Evolutionary conservation across 2,329 filamentous ascomycete genomes (phyloP), one percentile per base, ranked within the genome.

Genomic region (Aspergillus sp.): DNA sequence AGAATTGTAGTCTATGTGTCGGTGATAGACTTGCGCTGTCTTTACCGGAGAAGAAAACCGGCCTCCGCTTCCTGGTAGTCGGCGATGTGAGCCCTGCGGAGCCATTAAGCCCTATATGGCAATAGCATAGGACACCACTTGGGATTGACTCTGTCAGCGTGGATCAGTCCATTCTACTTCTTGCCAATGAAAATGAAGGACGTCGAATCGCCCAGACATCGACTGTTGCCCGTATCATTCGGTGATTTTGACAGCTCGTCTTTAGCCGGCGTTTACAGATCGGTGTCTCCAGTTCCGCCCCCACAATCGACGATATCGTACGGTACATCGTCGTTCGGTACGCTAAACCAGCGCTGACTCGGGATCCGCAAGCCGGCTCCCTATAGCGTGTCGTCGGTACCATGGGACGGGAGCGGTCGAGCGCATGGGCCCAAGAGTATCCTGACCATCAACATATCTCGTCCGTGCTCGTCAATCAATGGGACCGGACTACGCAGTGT

Each of bases 221-320:
- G 26, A 30, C 26, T 9, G 8, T 11, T 3, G 26, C 26, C 26
- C 26, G 26, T 30, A 30, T 30, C 7, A 11, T 17, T 42, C 40
- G 40, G 40, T 42, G 40, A 42, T 42, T 42, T 20, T 42, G 40
- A 42, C 40, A 42, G 40, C 40, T 42, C 40, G 16, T 22, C 40
- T 42, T 19, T 19, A 38, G 16, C 40, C 40, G 40, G 40, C 4
- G 40, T 42, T 42, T n/a, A 42, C 11, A 19, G 40, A 42, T 42
- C 38, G 38, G 38, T 16, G 38, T 41, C 38, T 41, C 17, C 17
- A 41, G 14, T 20, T 10, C n/a, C 14, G 38, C 5, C n/a, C 40
- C 40, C 19, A 17, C 16, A 20, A 42, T 42, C 16, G 4, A 38
- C 16, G 14, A 17, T n/a, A 38, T n/a, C 35, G 35, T n/a, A 38